Conservation (phyloP, 1,284 basidiomycete genomes). For the Hemileia vastatrix region DNA sequence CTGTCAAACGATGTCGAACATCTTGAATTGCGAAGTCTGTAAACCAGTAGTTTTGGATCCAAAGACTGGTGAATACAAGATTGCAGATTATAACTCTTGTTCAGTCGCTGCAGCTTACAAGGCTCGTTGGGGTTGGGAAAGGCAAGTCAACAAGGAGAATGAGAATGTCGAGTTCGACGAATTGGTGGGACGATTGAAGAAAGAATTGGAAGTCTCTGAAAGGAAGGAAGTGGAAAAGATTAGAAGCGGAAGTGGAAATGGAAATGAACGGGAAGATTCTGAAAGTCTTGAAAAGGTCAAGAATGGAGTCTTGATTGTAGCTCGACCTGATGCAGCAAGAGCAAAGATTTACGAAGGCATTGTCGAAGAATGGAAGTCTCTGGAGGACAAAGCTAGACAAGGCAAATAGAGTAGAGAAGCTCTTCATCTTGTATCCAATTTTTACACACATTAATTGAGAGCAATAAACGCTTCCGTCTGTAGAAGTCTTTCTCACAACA, state of each 20-base stretch:
- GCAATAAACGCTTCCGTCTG: too few species aligned
- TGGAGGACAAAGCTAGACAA: slow-evolving; percentile 24
- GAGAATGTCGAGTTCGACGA: slow-evolving; percentile 27
- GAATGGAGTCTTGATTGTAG: neutral
- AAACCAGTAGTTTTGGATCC: slow-evolving; percentile 30
- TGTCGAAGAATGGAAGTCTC: slow-evolving; percentile 27
- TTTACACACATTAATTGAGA: too few species aligned
- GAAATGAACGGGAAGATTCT: neutral
- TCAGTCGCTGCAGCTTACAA: slow-evolving; percentile 41
- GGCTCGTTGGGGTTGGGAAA: slow-evolving; percentile 36
- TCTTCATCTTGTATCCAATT: too few species aligned
- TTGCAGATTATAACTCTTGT: slow-evolving; percentile 37
- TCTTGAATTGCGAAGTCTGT: slow-evolving; percentile 34
- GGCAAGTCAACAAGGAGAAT: slow-evolving; percentile 7
- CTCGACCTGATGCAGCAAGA: slow-evolving; percentile 5
- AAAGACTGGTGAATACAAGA: slow-evolving; percentile 2
- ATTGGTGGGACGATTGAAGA: slow-evolving; percentile 28
- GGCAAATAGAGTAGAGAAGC: neutral
- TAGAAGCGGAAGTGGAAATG: too few species aligned
- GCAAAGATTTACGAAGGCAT: slow-evolving; percentile 25
- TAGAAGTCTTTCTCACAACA: too few species aligned
- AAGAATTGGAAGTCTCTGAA: neutral
- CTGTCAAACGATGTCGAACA: slow-evolving; percentile 35
- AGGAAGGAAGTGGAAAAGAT: slow-evolving; percentile 28
- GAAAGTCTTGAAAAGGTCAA: neutral